These are phyloP conservation scores for Amesomyces nigricolor DNA, from an alignment of 2,329 filamentous ascomycete genomes.

Conservation along the genomic window DNA sequence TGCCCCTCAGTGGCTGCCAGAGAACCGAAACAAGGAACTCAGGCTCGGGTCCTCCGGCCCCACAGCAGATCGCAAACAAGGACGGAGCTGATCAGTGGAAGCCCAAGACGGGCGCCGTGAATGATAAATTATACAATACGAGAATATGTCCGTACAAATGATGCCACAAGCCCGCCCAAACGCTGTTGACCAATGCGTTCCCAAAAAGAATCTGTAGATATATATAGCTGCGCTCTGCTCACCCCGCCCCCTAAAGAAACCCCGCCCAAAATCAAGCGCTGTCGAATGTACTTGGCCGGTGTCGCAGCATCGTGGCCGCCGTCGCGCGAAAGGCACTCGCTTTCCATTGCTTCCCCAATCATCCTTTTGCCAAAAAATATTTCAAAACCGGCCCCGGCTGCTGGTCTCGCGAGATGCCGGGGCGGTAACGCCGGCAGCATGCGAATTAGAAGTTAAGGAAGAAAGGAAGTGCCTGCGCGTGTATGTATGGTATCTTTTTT, in stretches of 20 bases:
- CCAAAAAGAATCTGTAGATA: constrained; percentile 1
- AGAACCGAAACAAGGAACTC: not conserved
- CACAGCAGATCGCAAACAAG: not conserved
- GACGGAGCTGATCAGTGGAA: not conserved
- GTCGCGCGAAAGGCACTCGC: not conserved
- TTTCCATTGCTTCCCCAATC: not conserved
- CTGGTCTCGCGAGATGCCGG: constrained; percentile 1
- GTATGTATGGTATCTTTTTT: constrained; percentile 19
- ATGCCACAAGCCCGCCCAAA: constrained; percentile 26
- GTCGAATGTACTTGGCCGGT: constrained; percentile 12
- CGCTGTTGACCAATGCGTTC: constrained; percentile 13
- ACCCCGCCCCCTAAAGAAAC: not conserved
- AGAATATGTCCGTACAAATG: constrained; percentile 31
- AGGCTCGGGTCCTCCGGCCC: not conserved
- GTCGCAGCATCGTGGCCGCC: constrained; percentile 6
- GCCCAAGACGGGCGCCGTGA: constrained; percentile 14
- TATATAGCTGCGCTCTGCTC: constrained; percentile 7
- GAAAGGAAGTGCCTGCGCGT: constrained; percentile 6
- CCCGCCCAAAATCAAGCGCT: not conserved
- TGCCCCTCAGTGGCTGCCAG: too few relatives aligned
- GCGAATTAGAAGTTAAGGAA: constrained; percentile 8
- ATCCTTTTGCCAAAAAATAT: not conserved
- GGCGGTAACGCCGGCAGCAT: not conserved
- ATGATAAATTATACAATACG: constrained; percentile 36
- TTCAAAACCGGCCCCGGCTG: not conserved